Percentiles rank a stretch among this genome's conserved stretches.
Evolutionary conservation across 177 flowering plant species (phyloP).

Genomic region (Vitis hybrid): DNA sequence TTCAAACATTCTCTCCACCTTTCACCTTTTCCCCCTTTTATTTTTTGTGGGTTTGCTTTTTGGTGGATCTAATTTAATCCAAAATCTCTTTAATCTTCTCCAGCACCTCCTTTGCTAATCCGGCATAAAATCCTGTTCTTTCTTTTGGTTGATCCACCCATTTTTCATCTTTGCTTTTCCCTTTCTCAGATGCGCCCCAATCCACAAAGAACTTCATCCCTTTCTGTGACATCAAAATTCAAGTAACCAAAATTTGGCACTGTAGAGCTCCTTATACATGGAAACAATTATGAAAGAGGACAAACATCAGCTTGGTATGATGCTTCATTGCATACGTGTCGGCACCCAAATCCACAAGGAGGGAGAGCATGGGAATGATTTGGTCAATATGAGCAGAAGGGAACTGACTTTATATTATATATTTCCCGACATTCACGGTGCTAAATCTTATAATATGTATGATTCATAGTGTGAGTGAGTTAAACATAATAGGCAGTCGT

Average conservation of each 20-base stretch:
- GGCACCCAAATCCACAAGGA: not conserved
- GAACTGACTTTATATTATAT: not conserved
- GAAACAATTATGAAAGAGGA: not conserved
- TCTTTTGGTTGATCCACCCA: not conserved
- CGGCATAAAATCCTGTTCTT: slow-evolving; percentile 9
- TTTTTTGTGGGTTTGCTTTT: slow-evolving; percentile 2
- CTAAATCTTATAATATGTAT: not conserved
- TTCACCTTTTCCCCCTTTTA: slow-evolving; percentile 6
- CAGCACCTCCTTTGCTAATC: slow-evolving; percentile 13
- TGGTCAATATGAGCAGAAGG: slow-evolving; percentile 4
- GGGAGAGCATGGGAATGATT: not conserved
- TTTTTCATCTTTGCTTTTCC: not conserved
- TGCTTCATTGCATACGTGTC: not conserved
- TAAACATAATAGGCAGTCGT: not conserved
- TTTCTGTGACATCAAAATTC: no score
- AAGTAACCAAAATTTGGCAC: no score
- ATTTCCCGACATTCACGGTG: slow-evolving; percentile 16
- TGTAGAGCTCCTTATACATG: no score
- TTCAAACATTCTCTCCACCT: slow-evolving; percentile 23
- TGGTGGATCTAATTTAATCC: slow-evolving; percentile 18
- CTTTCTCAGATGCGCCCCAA: no score
- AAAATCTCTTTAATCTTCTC: slow-evolving; percentile 17
- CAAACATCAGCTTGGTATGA: not conserved
- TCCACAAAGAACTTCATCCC: no score
- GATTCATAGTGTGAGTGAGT: not conserved